Evolutionary conservation across 495 filamentous ascomycete species (phyloP), one percentile per base, ranked within the genome.

Genomic region (Neurospora sp.): DNA sequence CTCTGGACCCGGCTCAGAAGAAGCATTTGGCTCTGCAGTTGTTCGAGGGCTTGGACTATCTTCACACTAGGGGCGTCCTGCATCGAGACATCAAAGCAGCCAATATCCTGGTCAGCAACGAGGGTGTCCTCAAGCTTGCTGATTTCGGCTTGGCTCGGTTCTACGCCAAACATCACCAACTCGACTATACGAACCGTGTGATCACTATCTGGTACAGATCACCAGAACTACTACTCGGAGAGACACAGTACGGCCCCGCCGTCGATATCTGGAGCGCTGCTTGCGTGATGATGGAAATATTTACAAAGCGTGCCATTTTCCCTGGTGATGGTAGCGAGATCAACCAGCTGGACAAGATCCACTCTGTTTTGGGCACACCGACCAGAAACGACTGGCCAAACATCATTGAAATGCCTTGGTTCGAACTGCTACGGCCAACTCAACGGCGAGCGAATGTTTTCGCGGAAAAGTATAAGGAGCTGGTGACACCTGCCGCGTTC

Each of bases 201-300:
- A 97, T 99, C 77, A 99, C 96, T 16, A 93, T 95, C 72, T 99
- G 96, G 96, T 99, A 99, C 79, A 89, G 93, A 23, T 92, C 93
- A 0, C 96, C 96, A 0, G 96, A 99, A 81, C 89, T 99, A 14
- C 87, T 99, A 3, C 86, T 98, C 3, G 96, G 96, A 5, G 96
- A 98, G 78, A 98, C 96, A 5, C 90, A 92, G 74, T 99, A 99
- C 79, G 94, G 94, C 12, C 92, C 94, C 0, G 93, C 93, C 3
- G 96, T 98, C 5, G 96, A 99, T 77, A 94, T 99, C 72, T 99
- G 96, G 96, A 96, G 92, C 79, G 96, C 96, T 18, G 96, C 95
- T 10, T 98, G 96, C 81, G 96, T 99, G 7, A 91, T 97, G 81
- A 89, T 98, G 70, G 96, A 99, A 77, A 97, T 99, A 76, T 98